Conservation (phyloP, 2,329 filamentous ascomycete species). For the Fusarium sp. region DNA sequence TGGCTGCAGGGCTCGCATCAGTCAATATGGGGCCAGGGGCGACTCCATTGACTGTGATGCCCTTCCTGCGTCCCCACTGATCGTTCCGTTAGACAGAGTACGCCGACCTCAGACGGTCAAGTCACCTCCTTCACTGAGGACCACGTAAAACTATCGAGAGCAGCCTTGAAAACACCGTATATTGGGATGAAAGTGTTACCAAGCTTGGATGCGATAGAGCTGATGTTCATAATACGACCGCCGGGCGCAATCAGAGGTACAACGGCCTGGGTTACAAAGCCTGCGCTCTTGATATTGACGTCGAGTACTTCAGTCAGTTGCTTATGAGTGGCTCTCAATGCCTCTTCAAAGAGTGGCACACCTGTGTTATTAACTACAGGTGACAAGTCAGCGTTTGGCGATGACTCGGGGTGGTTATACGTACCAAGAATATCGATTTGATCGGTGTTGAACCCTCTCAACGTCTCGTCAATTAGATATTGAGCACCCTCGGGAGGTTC, state of each 20-base stretch:
- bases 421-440: background rate
- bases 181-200: background rate
- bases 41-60: background rate
- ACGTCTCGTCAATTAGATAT: background rate
- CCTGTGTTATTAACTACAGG: background rate
- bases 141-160: background rate
- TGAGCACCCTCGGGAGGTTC: background rate
- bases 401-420: background rate
- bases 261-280: background rate
- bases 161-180: background rate
- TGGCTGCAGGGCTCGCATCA: background rate
- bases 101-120: fast-evolving
- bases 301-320: background rate
- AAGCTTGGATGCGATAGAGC: background rate
- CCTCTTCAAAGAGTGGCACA: background rate
- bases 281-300: fast-evolving
- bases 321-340: fast-evolving
- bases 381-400: fast-evolving
- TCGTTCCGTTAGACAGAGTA: fast-evolving
- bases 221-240: fast-evolving
- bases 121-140: background rate
- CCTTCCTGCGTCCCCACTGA: background rate
- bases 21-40: background rate
- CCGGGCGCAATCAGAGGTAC: background rate
- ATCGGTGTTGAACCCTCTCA: background rate